Evolutionary conservation across 441 rosid genomes (phyloP).

Genomic region (Theobroma grandiflorum): DNA sequence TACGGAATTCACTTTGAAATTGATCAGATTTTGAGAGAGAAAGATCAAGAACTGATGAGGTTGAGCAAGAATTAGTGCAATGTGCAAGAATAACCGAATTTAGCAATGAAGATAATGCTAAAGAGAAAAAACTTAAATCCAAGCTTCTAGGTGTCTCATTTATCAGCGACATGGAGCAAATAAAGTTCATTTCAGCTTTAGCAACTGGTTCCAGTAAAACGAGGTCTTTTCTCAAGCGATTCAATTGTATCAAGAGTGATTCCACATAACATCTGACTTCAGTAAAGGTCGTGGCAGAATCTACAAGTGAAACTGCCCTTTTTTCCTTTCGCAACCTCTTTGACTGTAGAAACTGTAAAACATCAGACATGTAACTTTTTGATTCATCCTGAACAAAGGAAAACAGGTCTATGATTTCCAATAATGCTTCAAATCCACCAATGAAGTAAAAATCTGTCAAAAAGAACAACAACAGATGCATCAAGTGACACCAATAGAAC

Average conservation of each 20-base stretch:
- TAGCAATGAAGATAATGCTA: slow-evolving; percentile 61
- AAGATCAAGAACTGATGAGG: slow-evolving; percentile 58
- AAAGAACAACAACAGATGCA: slow-evolving; percentile 27
- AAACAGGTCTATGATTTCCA: slow-evolving; percentile 70
- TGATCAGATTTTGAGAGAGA: slow-evolving; percentile 51
- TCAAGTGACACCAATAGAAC: neutral
- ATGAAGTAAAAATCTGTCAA: slow-evolving; percentile 62
- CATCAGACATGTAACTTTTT: slow-evolving; percentile 63
- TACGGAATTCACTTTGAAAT: slow-evolving; percentile 48
- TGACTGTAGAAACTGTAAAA: slow-evolving; percentile 62
- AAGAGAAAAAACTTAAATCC: slow-evolving; percentile 59
- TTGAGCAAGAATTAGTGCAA: slow-evolving; percentile 50
- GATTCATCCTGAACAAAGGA: slow-evolving; percentile 65
- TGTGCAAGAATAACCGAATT: slow-evolving; percentile 67
- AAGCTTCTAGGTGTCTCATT: slow-evolving; percentile 53
- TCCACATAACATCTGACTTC: slow-evolving; percentile 64
- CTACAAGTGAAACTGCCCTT: slow-evolving; percentile 41
- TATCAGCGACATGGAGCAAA: slow-evolving; percentile 63
- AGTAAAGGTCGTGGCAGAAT: slow-evolving; percentile 44
- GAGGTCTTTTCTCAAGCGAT: slow-evolving; percentile 44
- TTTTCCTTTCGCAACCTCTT: slow-evolving; percentile 54
- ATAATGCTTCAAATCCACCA: slow-evolving; percentile 66
- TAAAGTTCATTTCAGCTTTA: slow-evolving; percentile 64
- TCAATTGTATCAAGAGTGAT: slow-evolving; percentile 53
- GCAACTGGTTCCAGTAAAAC: slow-evolving; percentile 57